These are phyloP conservation scores for Rosa lucieae DNA, from an alignment of 306 rosid species.

Conservation along the genomic window DNA sequence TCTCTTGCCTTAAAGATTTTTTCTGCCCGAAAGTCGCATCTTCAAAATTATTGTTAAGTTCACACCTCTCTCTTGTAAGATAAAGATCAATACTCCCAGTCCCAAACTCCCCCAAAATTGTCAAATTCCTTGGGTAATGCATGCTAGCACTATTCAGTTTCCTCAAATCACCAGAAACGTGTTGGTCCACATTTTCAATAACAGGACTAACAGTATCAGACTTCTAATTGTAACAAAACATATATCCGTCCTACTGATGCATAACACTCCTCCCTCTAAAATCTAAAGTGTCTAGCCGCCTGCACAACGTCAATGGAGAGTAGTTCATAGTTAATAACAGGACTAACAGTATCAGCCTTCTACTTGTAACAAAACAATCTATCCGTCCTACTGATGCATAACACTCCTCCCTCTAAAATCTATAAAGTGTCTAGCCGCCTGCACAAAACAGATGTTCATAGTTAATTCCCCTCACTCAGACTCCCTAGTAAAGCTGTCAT, in stretches of 20 bases:
- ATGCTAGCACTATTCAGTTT: not conserved
- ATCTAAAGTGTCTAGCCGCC: not conserved
- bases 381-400: not conserved
- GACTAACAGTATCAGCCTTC: not conserved
- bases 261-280: not conserved
- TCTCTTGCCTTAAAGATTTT: not conserved
- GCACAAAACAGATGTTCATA: not conserved
- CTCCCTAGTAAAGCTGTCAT: not conserved
- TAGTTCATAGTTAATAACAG: not conserved
- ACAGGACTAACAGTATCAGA: not conserved
- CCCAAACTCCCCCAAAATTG: not conserved
- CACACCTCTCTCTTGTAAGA: not conserved
- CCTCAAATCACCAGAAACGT: not conserved
- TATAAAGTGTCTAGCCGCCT: not conserved
- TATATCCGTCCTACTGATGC: not conserved
- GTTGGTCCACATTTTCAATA: not conserved
- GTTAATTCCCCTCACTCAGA: not conserved
- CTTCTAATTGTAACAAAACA: not conserved
- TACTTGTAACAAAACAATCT: not conserved
- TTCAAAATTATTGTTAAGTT: not conserved
- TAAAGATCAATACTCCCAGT: not conserved
- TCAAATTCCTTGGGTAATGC: not conserved
- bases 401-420: not conserved
- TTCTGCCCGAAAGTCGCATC: not conserved
- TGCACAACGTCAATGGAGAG: not conserved